phyloP scores from a whole-genome alignment of 345 rosid genomes.

The Murraya paniculata region DNA sequence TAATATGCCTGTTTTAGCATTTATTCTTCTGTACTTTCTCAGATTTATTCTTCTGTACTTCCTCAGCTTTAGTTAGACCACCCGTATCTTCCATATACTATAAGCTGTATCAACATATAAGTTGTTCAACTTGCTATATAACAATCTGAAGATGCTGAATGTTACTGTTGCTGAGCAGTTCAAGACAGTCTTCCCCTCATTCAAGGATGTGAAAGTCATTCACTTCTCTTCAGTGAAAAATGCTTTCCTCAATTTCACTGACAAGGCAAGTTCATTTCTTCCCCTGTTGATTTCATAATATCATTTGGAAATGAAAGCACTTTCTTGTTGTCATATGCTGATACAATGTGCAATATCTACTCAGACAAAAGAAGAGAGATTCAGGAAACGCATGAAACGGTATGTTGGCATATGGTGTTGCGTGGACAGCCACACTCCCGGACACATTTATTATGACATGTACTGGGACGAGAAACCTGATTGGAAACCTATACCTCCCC shows the following conservation, averaged over 20 bases:
- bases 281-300: not conserved
- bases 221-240: constrained; percentile 88
- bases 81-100: not conserved
- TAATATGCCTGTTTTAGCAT: too few relatives aligned
- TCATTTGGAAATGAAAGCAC: not conserved
- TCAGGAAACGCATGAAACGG: constrained; percentile 68
- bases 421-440: constrained; percentile 65
- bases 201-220: constrained; percentile 74
- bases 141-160: not conserved
- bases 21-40: not conserved
- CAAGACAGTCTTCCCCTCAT: constrained; percentile 61
- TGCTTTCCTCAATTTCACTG: constrained; percentile 70
- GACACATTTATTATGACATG: constrained; percentile 92
- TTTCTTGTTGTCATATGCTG: not conserved
- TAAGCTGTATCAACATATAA: not conserved
- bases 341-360: constrained; percentile 3
- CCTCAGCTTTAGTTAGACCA: not conserved
- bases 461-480: constrained; percentile 96
- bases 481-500: constrained; percentile 90
- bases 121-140: not conserved
- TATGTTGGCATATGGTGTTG: constrained; percentile 99
- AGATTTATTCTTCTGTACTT: not conserved
- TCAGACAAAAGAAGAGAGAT: constrained; percentile 68
- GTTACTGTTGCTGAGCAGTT: constrained; percentile 43
- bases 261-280: constrained; percentile 52